Base-by-base conservation (phyloP, 2,329 filamentous ascomycete genomes). In the Fusarium nodosum region DNA sequence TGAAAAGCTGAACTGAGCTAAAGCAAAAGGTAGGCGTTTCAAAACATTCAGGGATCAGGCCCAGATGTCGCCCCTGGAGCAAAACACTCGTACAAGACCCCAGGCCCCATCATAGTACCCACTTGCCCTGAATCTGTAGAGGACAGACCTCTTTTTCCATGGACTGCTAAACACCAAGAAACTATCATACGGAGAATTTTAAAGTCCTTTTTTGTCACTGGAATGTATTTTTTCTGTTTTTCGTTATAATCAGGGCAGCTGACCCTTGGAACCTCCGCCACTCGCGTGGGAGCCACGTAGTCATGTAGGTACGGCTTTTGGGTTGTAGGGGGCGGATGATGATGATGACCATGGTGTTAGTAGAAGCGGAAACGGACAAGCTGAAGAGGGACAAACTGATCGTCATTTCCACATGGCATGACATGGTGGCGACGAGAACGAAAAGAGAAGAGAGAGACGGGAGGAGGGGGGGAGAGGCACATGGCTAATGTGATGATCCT, bases 391-490 rank as follows among this genome's bases (percentile, higher is more conserved):
- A 34, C 26, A 44, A 42, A 42, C 58, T 56, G 42, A 45, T 58
- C 41, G 61, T 65, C 62, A 65, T 64, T 47, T 39, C 62, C 53
- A 65, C 62, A 65, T 64, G 59, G 60, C 34, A 60, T 62, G 46
- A 41, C 41, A 33, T 33, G 38, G 51, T 54, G 56, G 30, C 55
- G 33, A 51, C 48, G 34, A 51, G 18, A 51, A 39, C 24, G 24
- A 30, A 26, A 30, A 39, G 48, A 28, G 18, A 39, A 39, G 33
- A 51, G 48, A 33, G n/a, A 28, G 36, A 16, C 15, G 12, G 30
- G 22, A 51, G 34, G 11, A n/a, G 30, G 20, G 48, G 36, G 48
- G 16, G 22, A 16, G 52, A 55, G 26, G 48, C 58, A 61, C 58
- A 62, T 62, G 54, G 55, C 55, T 46, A 63, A 31, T 20, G 42